Conservation (phyloP, 495 filamentous ascomycete genomes). For the Ramalina intermedia region DNA sequence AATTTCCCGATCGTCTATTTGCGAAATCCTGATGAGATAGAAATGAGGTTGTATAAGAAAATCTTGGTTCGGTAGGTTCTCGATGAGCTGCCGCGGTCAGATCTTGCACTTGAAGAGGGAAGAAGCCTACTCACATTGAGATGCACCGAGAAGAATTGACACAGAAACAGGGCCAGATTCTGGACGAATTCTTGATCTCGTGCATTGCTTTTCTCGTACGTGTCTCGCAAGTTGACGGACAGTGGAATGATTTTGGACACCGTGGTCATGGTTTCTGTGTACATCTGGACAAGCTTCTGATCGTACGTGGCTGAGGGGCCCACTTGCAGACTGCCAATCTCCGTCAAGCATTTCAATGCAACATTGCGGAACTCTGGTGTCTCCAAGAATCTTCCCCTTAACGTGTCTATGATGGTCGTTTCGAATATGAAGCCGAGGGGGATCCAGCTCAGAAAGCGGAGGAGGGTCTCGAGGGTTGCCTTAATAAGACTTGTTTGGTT, state of each 20-base stretch:
- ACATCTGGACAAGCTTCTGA: slow-evolving; percentile 91
- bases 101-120: not conserved
- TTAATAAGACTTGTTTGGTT: slow-evolving; percentile 81
- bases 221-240: slow-evolving; percentile 72
- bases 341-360: slow-evolving; percentile 89
- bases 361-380: slow-evolving; percentile 89
- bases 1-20: slow-evolving; percentile 96
- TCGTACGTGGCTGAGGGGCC: slow-evolving; percentile 71
- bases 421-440: slow-evolving; percentile 97
- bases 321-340: slow-evolving; percentile 82
- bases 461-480: slow-evolving; percentile 82
- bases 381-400: slow-evolving; percentile 79
- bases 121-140: slow-evolving; percentile 49
- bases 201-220: slow-evolving; percentile 79
- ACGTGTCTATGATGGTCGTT: slow-evolving; percentile 86
- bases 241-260: slow-evolving; percentile 86
- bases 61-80: slow-evolving; percentile 87
- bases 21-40: slow-evolving; percentile 93
- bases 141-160: slow-evolving; percentile 88
- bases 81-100: slow-evolving; percentile 52
- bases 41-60: slow-evolving; percentile 92
- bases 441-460: slow-evolving; percentile 98
- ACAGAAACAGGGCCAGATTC: slow-evolving; percentile 88
- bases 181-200: slow-evolving; percentile 96
- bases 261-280: slow-evolving; percentile 80